Evolutionary conservation across 768 basidiomycete genomes (phyloP).

Genomic region (Filobasidium wieringae): DNA sequence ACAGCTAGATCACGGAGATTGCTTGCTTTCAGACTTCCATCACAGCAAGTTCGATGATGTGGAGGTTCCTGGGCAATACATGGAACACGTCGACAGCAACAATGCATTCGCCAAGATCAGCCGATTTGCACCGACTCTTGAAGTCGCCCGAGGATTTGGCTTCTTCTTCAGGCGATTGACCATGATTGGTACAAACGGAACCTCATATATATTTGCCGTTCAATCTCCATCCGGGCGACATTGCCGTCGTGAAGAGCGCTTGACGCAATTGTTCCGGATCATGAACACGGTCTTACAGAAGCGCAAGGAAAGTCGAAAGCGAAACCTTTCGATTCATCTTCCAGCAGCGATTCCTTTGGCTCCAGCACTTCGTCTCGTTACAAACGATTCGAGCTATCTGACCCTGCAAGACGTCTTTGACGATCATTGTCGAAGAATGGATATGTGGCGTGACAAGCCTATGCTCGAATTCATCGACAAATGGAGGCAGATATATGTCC

Average conservation of each 20-base stretch:
- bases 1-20: constrained; percentile 71
- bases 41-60: constrained; percentile 96
- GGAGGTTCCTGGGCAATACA: constrained; percentile 97
- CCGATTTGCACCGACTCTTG: constrained; percentile 80
- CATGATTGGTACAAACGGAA: constrained; percentile 79
- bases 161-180: constrained; percentile 81
- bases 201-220: constrained; percentile 76
- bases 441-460: constrained; percentile 76
- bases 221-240: constrained; percentile 77
- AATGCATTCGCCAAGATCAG: constrained; percentile 80
- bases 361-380: constrained; percentile 69
- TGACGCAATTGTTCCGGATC: constrained; percentile 83
- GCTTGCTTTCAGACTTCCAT: constrained; percentile 94
- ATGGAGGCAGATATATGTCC: constrained; percentile 42
- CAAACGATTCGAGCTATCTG: constrained; percentile 82
- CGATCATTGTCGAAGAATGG: constrained; percentile 61
- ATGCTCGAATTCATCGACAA: constrained; percentile 77
- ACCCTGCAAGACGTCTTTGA: constrained; percentile 90
- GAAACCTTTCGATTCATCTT: constrained; percentile 81
- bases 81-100: constrained; percentile 93
- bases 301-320: constrained; percentile 84
- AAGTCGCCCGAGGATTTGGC: constrained; percentile 75
- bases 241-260: constrained; percentile 79
- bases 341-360: constrained; percentile 71
- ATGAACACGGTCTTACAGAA: constrained; percentile 81